These are phyloP conservation scores for Pleomassaria siparia DNA, from an alignment of 2,329 filamentous ascomycete genomes.

Conservation along the genomic window DNA sequence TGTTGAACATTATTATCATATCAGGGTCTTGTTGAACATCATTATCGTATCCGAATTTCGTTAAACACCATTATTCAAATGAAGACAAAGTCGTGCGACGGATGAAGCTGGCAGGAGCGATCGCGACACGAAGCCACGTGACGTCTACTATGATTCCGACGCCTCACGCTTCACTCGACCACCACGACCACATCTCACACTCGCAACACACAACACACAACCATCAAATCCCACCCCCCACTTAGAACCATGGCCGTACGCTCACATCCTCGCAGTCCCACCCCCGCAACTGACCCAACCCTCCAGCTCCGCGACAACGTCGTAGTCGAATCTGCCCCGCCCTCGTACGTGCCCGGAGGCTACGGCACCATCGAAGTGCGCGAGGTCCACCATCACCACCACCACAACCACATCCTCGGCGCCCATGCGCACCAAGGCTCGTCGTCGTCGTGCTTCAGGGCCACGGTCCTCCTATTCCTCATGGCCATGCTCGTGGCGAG, in stretches of 20 bases:
- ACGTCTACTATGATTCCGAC: too few species aligned
- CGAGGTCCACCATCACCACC: conserved; percentile 18
- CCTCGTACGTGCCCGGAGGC: conserved; percentile 20
- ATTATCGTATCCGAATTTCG: too few species aligned
- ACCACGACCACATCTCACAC: too few species aligned
- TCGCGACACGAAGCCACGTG: too few species aligned
- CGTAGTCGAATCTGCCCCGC: conserved; percentile 18
- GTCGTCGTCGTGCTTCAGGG: conserved; percentile 18
- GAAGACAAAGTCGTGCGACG: too few species aligned
- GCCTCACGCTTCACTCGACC: too few species aligned
- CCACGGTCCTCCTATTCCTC: conserved; percentile 14
- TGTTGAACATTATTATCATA: too few species aligned
- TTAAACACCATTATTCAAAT: too few species aligned
- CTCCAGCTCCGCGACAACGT: conserved; percentile 13
- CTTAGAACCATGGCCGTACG: neutral
- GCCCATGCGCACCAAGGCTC: conserved; percentile 10
- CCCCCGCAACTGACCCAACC: neutral
- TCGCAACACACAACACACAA: too few species aligned
- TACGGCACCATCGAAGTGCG: conserved; percentile 26
- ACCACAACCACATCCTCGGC: conserved; percentile 13
- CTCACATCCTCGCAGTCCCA: neutral
- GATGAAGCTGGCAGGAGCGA: too few species aligned
- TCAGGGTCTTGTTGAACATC: too few species aligned
- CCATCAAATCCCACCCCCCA: neutral
- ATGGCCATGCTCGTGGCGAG: conserved; percentile 14